Evolutionary conservation across 2,329 filamentous ascomycete genomes (phyloP), one percentile per base, ranked within the genome.

Genomic region (Emergomyces pasteurianus): DNA sequence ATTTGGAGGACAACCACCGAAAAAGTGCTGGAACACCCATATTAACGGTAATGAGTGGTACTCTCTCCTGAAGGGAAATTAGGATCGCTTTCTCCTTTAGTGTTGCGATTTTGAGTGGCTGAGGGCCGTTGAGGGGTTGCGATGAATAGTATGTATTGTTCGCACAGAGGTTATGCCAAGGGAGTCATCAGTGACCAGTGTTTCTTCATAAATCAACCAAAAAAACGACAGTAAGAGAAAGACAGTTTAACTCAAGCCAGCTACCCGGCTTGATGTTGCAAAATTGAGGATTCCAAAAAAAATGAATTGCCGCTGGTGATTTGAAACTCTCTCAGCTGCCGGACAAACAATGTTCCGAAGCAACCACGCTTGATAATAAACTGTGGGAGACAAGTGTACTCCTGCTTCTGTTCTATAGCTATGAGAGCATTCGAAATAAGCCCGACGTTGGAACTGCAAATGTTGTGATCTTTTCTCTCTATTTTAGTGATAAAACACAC

Each of bases 21-120:
- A 96, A 97, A 66, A 94, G 88, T 63, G 92, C 91, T 67, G 91
- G 91, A 70, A 96, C 92, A 87, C 91, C 91, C 91, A 96, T 96
- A 62, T 65, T 71, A 66, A 40, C n/a, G 50, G 55, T 26, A 28
- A 14, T 43, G 7, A 31, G 47, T 21, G 43, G 26, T 23, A 10
- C 21, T 43, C 23, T 59, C n/a, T 46, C 16, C 46, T 18, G 34
- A 21, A 8, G 18, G 23, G 2, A 10, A 31, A 50, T n/a, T 31
- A 16, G 16, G 3, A 18, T 34, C 14, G n/a, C 38, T n/a, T 6
- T 40, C 46, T 50, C 28, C 31, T 49, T 31, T n/a, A 43, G 38
- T n/a, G 40, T 18, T 46, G 55, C 40, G 38, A 46, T 12, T 23
- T 55, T 34, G 52, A n/a, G 52, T 38, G 28, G 52, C 52, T 40